These are phyloP conservation scores for Borealophlyctis nickersoniae DNA, from an alignment of 192 early-diverging fungal species.

Conservation along the genomic window DNA sequence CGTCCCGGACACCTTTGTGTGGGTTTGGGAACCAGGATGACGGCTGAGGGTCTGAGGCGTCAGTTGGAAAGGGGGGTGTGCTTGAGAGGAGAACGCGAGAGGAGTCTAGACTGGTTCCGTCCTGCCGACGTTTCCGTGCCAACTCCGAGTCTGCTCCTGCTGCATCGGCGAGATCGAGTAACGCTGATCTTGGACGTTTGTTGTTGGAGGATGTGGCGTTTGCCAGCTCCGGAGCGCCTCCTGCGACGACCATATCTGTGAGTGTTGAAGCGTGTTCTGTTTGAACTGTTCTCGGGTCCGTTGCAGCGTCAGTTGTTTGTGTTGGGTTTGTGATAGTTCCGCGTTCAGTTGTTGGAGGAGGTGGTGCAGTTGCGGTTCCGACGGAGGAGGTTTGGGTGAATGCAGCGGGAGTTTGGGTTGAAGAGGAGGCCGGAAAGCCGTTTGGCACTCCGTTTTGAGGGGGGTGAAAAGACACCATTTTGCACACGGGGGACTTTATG, in stretches of 20 bases:
- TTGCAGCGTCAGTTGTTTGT: too few relatives aligned
- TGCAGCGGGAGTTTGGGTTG: neutral
- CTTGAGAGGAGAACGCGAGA: neutral
- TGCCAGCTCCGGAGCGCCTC: neutral
- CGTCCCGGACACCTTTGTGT: constrained; percentile 8
- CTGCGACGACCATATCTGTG: neutral
- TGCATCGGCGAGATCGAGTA: neutral
- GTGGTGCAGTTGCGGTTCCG: neutral
- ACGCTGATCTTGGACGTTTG: too few relatives aligned
- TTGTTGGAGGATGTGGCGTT: neutral
- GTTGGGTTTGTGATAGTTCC: too few relatives aligned
- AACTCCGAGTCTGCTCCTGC: neutral
- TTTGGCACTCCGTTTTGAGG: neutral
- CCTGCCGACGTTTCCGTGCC: neutral
- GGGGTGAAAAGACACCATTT: too few relatives aligned
- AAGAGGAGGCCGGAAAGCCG: neutral
- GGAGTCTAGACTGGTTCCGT: neutral
- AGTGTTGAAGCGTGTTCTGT: neutral
- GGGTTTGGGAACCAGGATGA: constrained; percentile 14
- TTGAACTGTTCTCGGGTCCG: too few relatives aligned
- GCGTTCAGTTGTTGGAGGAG: too few relatives aligned
- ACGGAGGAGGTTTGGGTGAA: neutral
- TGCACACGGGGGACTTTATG: too few relatives aligned
- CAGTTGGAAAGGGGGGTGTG: neutral
- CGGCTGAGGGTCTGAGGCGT: neutral